Conservation (phyloP, 2,329 filamentous ascomycete genomes). For the Fusarium vanettenii region DNA sequence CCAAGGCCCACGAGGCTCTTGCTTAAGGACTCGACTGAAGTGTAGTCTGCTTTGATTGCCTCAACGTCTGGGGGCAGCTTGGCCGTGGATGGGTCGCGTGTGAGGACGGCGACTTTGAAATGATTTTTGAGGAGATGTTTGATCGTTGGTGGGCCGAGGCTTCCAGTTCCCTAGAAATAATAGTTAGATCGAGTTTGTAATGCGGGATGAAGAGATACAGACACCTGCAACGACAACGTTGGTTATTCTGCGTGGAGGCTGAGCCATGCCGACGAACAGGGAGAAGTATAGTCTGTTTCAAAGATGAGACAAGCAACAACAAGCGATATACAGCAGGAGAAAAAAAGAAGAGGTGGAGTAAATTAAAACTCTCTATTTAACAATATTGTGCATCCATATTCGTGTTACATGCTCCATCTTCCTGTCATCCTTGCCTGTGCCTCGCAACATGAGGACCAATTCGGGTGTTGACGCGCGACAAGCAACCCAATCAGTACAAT, state of each 20-base stretch:
- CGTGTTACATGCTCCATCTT: background rate
- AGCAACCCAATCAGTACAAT: background rate
- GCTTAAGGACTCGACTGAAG: background rate
- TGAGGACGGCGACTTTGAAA: slow-evolving; percentile 11
- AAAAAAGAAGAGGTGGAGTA: too few species aligned
- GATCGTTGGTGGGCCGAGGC: slow-evolving; percentile 1
- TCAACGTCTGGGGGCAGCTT: background rate
- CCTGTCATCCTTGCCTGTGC: background rate
- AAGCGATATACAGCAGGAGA: background rate
- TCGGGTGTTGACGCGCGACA: background rate
- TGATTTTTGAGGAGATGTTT: background rate
- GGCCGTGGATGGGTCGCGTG: background rate
- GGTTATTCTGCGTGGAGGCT: background rate
- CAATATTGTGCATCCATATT: background rate
- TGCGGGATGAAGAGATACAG: background rate
- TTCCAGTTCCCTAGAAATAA: background rate
- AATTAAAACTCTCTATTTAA: background rate
- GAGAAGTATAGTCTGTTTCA: background rate
- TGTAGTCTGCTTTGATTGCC: background rate
- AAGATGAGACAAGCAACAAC: background rate
- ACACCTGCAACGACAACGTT: background rate
- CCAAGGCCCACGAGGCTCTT: background rate
- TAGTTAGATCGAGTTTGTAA: background rate
- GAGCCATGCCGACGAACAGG: background rate
- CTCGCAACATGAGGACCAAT: background rate